Conservation (phyloP, 2,329 filamentous ascomycete species). For the Pseudogymnoascus sp. region DNA sequence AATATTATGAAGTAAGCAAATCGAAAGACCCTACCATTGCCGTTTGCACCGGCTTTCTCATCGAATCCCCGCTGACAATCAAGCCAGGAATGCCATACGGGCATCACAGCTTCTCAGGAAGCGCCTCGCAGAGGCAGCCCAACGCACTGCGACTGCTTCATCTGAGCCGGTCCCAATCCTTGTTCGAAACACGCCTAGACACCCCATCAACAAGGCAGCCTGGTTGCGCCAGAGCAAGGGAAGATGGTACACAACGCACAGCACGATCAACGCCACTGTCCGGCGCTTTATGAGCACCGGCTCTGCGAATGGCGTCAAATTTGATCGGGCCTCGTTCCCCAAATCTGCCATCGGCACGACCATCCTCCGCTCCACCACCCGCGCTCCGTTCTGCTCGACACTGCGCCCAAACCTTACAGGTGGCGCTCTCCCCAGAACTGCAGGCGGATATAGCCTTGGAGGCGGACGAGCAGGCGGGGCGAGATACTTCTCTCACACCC, state of each 20-base stretch:
- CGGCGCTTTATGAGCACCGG: slow-evolving; percentile 31
- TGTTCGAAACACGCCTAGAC: slow-evolving; percentile 47
- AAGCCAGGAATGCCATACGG: slow-evolving; percentile 38
- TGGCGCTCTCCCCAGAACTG: slow-evolving; percentile 73
- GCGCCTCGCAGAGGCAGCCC: slow-evolving; percentile 34
- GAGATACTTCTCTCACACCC: slow-evolving; percentile 84
- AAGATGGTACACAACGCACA: slow-evolving; percentile 54
- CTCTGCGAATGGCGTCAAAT: slow-evolving; percentile 32
- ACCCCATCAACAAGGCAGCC: slow-evolving; percentile 50
- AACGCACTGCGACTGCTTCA: slow-evolving; percentile 33
- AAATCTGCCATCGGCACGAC: slow-evolving; percentile 49
- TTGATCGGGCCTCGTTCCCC: slow-evolving; percentile 45
- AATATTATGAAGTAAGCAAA: slow-evolving; percentile 25
- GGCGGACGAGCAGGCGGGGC: slow-evolving; percentile 63
- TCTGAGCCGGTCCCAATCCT: slow-evolving; percentile 51
- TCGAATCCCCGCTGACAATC: slow-evolving; percentile 13
- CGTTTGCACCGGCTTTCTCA: background rate
- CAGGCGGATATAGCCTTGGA: slow-evolving; percentile 80
- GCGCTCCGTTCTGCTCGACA: slow-evolving; percentile 79
- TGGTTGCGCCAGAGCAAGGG: slow-evolving; percentile 57
- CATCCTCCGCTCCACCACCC: slow-evolving; percentile 58
- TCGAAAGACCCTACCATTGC: slow-evolving; percentile 15
- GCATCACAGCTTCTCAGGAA: slow-evolving; percentile 38
- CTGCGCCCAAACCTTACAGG: slow-evolving; percentile 89
- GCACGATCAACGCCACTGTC: slow-evolving; percentile 44